Conservation (phyloP, 2,329 filamentous ascomycete species). For the Aspergillus amoenus region DNA sequence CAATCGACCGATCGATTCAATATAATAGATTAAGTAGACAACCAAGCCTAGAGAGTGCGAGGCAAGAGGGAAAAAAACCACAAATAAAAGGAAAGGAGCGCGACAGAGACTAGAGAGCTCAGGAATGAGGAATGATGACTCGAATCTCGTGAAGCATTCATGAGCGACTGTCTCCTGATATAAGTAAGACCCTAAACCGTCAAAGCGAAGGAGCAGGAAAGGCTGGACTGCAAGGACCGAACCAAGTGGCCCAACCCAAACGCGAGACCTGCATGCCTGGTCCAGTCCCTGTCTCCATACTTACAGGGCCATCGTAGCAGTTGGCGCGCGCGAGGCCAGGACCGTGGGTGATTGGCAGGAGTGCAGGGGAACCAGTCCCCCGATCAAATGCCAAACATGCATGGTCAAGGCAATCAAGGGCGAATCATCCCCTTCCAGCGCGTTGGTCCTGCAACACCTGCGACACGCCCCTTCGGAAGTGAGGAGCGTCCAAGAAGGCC, state of each 20-base stretch:
- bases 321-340: constrained; percentile 14
- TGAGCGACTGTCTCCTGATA: constrained; percentile 16
- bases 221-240: constrained; percentile 15
- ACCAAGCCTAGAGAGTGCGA: constrained; percentile 15
- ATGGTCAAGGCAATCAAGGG: constrained; percentile 12
- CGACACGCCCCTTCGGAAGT: constrained; percentile 2
- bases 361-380: constrained; percentile 3
- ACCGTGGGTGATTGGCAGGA: constrained; percentile 14
- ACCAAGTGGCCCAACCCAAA: constrained; percentile 10
- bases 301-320: constrained; percentile 11
- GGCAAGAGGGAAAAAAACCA: constrained; percentile 15
- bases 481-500: background rate
- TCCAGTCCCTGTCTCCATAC: constrained; percentile 11
- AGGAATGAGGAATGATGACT: constrained; percentile 10
- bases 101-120: constrained; percentile 19
- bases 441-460: constrained; percentile 13
- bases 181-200: constrained; percentile 11
- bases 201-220: constrained; percentile 6
- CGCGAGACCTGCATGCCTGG: constrained; percentile 13
- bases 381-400: constrained; percentile 16
- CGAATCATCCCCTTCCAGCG: constrained; percentile 15
- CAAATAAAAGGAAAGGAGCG: constrained; percentile 19
- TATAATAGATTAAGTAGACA: constrained; percentile 6
- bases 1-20: constrained; percentile 7
- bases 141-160: constrained; percentile 16